Conservation (phyloP, 2,329 filamentous ascomycete species). For the Epichloe scottii region DNA sequence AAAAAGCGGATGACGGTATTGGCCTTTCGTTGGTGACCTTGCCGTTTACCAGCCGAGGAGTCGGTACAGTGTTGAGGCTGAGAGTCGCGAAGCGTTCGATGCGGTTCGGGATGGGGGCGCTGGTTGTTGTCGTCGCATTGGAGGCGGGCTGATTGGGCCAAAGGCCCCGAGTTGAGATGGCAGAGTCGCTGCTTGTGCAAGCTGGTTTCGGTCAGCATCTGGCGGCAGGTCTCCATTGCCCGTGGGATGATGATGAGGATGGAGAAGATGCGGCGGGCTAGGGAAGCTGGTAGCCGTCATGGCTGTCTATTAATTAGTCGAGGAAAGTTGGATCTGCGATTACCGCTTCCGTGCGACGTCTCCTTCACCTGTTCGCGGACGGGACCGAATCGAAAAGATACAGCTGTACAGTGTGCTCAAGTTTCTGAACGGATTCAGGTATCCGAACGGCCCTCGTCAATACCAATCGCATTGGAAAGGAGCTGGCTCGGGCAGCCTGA, state of each 20-base stretch:
- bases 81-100: slow-evolving; percentile 2
- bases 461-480: not conserved
- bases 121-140: slow-evolving; percentile 11
- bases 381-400: not conserved
- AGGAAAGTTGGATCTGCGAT: not conserved
- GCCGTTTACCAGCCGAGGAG: not conserved
- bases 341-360: not conserved
- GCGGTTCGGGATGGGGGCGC: not conserved
- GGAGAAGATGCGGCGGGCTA: not conserved
- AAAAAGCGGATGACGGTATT: not conserved
- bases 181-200: not conserved
- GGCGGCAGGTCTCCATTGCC: not conserved
- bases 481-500: not conserved
- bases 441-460: not conserved
- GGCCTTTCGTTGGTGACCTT: not conserved
- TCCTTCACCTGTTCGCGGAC: too few relatives aligned
- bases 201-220: not conserved
- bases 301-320: not conserved
- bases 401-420: too few relatives aligned
- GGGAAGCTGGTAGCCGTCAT: not conserved
- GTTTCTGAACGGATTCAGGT: not conserved
- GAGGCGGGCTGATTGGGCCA: slow-evolving; percentile 18
- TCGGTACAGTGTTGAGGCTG: not conserved
- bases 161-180: slow-evolving; percentile 2
- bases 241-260: not conserved